These are phyloP conservation scores for Diaporthe citriasiana DNA, from an alignment of 2,329 filamentous ascomycete genomes.

Conservation along the genomic window DNA sequence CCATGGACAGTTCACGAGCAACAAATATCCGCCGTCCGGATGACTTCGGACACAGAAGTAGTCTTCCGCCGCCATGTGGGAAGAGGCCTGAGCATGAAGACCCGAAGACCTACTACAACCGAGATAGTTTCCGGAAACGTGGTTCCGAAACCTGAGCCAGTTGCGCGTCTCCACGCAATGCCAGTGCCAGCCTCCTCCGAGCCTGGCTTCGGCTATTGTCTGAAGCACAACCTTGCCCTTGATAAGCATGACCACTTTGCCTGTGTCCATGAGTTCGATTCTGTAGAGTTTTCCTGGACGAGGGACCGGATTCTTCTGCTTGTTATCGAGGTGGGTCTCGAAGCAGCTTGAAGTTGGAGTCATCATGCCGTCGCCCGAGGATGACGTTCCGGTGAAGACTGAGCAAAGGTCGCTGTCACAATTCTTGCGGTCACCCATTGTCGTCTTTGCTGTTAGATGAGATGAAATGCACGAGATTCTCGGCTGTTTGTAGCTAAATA, in stretches of 20 bases:
- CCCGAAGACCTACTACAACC: background rate
- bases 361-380: background rate
- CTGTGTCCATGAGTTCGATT: slow-evolving; percentile 1
- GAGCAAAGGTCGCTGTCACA: no score
- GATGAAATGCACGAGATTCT: background rate
- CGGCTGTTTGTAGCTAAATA: background rate
- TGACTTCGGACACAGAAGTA: background rate
- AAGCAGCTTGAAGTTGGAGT: background rate
- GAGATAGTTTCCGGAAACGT: slow-evolving; percentile 7
- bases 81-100: rapidly evolving
- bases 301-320: background rate
- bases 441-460: background rate
- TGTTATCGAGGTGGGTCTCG: rapidly evolving
- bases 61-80: rapidly evolving
- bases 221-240: background rate
- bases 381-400: background rate
- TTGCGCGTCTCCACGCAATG: slow-evolving; percentile 14
- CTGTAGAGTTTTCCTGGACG: slow-evolving; percentile 8
- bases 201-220: background rate
- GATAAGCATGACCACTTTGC: slow-evolving; percentile 8
- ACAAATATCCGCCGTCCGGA: background rate
- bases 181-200: slow-evolving; percentile 23
- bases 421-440: background rate
- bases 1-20: background rate
- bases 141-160: slow-evolving; percentile 32